phyloP scores from a whole-genome alignment of 2,329 filamentous ascomycete genomes.

The Colletotrichum tropicale region DNA sequence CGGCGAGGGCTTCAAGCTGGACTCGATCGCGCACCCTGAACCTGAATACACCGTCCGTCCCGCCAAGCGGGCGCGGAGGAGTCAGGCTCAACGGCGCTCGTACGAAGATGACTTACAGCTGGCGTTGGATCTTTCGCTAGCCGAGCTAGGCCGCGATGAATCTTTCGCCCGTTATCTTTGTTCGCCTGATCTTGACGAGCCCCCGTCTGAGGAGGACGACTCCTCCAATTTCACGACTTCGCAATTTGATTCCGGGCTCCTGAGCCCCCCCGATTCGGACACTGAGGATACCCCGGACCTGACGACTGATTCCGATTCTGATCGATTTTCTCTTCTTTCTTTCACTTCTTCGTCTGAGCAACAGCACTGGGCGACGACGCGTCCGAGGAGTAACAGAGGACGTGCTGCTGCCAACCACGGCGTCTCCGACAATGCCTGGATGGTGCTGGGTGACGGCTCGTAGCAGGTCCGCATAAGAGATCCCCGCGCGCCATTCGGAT shows the following conservation, averaged over 20 bases:
- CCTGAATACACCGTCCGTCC: constrained; percentile 42
- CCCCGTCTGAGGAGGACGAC: constrained; percentile 21
- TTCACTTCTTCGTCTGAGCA: constrained; percentile 32
- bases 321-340: not conserved
- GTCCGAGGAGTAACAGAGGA: constrained; percentile 1
- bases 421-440: constrained; percentile 38
- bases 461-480: constrained; percentile 44
- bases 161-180: constrained; percentile 41
- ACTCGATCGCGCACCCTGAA: constrained; percentile 41
- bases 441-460: constrained; percentile 51
- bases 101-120: constrained; percentile 30
- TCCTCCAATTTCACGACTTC: constrained; percentile 28
- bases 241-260: constrained; percentile 45
- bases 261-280: constrained; percentile 33
- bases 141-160: constrained; percentile 44
- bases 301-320: constrained; percentile 27
- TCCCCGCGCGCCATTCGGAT: constrained; percentile 32
- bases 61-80: constrained; percentile 35
- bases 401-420: constrained; percentile 29
- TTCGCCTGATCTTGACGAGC: constrained; percentile 21
- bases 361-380: constrained; percentile 26
- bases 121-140: constrained; percentile 46
- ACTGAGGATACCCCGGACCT: constrained; percentile 40
- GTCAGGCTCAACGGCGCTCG: constrained; percentile 22
- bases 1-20: constrained; percentile 40